Evolutionary conservation across 306 rosid species (phyloP).

Genomic region (Dryas alaskensis): DNA sequence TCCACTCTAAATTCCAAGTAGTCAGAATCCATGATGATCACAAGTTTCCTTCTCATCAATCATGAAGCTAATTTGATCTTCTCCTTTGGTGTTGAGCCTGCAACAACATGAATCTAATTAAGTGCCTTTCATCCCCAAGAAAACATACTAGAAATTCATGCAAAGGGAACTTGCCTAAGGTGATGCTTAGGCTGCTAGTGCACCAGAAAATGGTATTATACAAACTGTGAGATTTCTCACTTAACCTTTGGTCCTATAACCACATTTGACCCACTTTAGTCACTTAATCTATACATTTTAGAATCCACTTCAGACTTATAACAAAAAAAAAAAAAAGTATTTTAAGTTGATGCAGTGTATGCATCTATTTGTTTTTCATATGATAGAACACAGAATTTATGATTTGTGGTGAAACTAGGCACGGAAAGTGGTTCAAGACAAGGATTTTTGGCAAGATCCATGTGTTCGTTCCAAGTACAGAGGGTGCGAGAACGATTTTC

Average conservation of each 20-base stretch:
- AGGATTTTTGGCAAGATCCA: slow-evolving; percentile 68
- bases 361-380: not conserved
- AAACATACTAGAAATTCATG: not conserved
- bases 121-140: not conserved
- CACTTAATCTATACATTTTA: too few species aligned
- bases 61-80: not conserved
- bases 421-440: slow-evolving; percentile 75
- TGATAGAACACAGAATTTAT: slow-evolving; percentile 3
- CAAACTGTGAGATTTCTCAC: too few species aligned
- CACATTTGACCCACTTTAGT: too few species aligned
- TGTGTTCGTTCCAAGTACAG: slow-evolving; percentile 60
- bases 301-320: too few species aligned
- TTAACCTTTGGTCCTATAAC: too few species aligned
- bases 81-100: not conserved
- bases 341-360: not conserved
- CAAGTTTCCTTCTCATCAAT: not conserved
- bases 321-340: not conserved
- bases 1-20: not conserved
- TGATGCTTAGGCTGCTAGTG: not conserved
- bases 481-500: slow-evolving; percentile 60
- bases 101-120: not conserved
- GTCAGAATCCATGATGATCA: not conserved
- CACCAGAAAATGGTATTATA: not conserved
- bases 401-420: slow-evolving; percentile 39
- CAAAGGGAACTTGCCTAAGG: not conserved